phyloP scores from a whole-genome alignment of 2,329 filamentous ascomycete genomes.

The Xylogone sp. region DNA sequence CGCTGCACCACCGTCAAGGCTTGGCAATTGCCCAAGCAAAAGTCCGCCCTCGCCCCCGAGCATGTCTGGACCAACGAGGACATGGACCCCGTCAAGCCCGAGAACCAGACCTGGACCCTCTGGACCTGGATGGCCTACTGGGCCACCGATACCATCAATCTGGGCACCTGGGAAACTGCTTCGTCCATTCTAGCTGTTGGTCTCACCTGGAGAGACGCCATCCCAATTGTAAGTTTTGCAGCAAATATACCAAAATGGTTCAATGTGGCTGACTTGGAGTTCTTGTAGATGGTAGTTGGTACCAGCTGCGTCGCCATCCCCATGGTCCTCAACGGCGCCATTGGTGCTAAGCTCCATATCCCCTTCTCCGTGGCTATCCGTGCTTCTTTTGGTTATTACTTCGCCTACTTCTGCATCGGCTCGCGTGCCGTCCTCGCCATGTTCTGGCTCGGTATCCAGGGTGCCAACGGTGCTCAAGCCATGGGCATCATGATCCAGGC shows the following conservation, averaged over 20 bases:
- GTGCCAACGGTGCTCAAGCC: constrained; percentile 56
- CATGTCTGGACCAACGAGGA: constrained; percentile 38
- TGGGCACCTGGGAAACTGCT: constrained; percentile 49
- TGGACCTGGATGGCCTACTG: constrained; percentile 38
- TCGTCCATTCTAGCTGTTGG: constrained; percentile 46
- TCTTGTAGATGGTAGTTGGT: constrained; percentile 55
- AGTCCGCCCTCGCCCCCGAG: constrained; percentile 40
- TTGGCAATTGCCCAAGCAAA: constrained; percentile 46
- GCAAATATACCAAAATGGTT: too few relatives aligned
- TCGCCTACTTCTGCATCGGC: constrained; percentile 36
- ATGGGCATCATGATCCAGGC: constrained; percentile 39
- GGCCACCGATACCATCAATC: constrained; percentile 35
- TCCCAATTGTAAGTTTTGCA: constrained; percentile 31
- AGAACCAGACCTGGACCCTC: constrained; percentile 27
- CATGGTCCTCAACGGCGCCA: constrained; percentile 45
- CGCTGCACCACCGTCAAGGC: constrained; percentile 36
- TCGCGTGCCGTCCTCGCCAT: constrained; percentile 41
- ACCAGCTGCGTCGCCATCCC: constrained; percentile 54
- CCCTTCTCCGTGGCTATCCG: constrained; percentile 43
- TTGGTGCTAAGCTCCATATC: constrained; percentile 42
- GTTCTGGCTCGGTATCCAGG: constrained; percentile 63
- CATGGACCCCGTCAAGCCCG: constrained; percentile 26
- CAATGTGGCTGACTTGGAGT: too few relatives aligned
- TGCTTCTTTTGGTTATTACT: constrained; percentile 42
- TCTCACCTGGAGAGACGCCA: constrained; percentile 51